Evolutionary conservation across 2,329 filamentous ascomycete species (phyloP).

Genomic region (Berkeleyomyces basicola): DNA sequence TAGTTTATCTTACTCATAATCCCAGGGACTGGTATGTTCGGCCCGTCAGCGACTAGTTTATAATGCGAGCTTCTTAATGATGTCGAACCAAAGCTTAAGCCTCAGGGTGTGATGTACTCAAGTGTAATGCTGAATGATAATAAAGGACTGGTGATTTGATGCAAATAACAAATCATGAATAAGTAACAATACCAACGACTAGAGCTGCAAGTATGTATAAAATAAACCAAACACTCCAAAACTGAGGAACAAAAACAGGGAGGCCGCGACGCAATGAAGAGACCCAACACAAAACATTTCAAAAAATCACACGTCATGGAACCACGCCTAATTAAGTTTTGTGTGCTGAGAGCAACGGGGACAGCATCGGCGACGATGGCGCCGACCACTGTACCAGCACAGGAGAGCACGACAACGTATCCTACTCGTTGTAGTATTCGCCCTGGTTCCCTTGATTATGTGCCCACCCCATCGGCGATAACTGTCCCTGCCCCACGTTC

Average conservation of each 20-base stretch:
- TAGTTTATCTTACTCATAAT: neutral
- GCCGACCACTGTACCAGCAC: neutral
- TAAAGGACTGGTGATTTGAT: neutral
- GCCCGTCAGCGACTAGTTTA: neutral
- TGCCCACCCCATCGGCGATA: constrained; percentile 22
- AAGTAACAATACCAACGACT: neutral
- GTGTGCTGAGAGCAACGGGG: constrained; percentile 16
- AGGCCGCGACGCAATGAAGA: neutral
- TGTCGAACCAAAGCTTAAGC: neutral
- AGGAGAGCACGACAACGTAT: neutral
- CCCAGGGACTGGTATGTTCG: neutral
- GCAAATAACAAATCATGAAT: constrained; percentile 1
- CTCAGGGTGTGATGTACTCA: no score
- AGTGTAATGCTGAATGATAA: no score
- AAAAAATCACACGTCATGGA: neutral
- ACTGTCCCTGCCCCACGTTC: constrained; percentile 23
- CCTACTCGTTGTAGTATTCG: constrained; percentile 32
- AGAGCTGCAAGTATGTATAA: constrained; percentile 1
- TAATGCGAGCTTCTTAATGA: neutral
- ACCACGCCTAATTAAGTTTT: constrained; percentile 15
- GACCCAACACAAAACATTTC: neutral
- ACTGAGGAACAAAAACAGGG: neutral
- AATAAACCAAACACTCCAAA: neutral
- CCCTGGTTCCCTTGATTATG: constrained; percentile 28
- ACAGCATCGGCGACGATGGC: neutral